phyloP scores from a whole-genome alignment of 192 early-diverging fungal species.

The Coemansia sp. region DNA sequence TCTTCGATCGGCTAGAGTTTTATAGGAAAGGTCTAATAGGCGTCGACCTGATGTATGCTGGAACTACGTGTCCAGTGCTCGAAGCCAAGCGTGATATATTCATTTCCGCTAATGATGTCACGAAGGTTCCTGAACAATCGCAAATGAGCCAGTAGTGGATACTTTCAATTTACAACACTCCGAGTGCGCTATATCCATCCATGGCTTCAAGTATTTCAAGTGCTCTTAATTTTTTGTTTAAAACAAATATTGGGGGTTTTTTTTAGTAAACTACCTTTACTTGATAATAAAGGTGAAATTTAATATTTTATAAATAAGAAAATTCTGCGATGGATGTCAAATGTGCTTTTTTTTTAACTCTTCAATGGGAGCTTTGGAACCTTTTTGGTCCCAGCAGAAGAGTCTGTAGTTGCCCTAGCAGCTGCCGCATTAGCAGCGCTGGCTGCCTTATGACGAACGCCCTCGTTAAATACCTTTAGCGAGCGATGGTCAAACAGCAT shows the following conservation, averaged over 20 bases:
- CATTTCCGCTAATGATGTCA: no score
- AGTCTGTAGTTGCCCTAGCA: background rate
- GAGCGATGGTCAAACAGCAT: constrained; percentile 31
- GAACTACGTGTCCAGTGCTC: background rate
- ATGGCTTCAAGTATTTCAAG: no score
- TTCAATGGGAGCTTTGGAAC: background rate
- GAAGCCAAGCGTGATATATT: background rate
- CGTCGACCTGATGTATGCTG: background rate
- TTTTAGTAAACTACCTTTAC: no score
- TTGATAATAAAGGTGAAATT: no score
- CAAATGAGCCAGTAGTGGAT: no score
- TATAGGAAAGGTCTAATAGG: no score
- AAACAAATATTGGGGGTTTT: no score
- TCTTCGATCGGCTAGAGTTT: no score
- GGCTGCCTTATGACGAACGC: constrained; percentile 18
- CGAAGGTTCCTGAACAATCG: no score
- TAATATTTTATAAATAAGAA: background rate
- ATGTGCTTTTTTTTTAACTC: background rate
- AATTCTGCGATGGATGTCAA: background rate
- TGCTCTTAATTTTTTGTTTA: no score
- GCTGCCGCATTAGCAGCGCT: background rate
- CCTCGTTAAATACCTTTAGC: constrained; percentile 26
- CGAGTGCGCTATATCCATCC: no score
- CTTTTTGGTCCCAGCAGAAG: background rate
- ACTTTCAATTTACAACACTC: no score